Evolutionary conservation across 2,329 filamentous ascomycete species (phyloP), one percentile per base, ranked within the genome.

Genomic region (Ophiocordyceps polyrhachis-furcata): DNA sequence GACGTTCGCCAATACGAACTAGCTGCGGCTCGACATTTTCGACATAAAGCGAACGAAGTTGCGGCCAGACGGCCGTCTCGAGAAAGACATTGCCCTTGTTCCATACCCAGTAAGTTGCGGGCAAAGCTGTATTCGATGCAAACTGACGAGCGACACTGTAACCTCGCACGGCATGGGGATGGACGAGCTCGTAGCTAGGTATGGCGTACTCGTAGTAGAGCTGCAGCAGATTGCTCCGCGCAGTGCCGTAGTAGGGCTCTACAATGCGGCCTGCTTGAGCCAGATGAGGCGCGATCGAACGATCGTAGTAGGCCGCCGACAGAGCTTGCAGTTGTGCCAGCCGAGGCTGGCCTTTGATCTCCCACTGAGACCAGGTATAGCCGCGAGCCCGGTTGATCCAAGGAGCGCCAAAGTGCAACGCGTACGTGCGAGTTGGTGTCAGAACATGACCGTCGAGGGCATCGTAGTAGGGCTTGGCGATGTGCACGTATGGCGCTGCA

Each of bases 21-120:
- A 98, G 71, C 62, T 98, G 93, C 14, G 93, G 93, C 64, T 96
- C 88, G 4, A 98, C 88, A 53, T 93, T 94, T 56, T 94, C 80
- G 12, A 80, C 75, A 56, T 96, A 96, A 5, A 95, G 65, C 14
- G 83, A 71, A 23, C 82, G 77, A 12, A 95, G 50, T 50, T 82
- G 80, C 2, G 89, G 89, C 81, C 84, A 91, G 15, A 96, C 67
- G 2, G 78, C 80, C 42, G 76, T 74, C 47, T 86, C 76, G 31
- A 93, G 64, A 55, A 95, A 89, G 13, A 72, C 64, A 47, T 77
- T 74, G 0, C 74, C 73, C 47, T 77, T 77, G 46, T 77, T 76
- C 71, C 81, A 85, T 3, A 74, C 75, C 68, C 77, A 83, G 46
- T 76, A 71, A 6, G 75, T 72, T 42, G 82, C 76, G 1, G 89